phyloP scores from a whole-genome alignment of 2,329 filamentous ascomycete species.

The Zalaria sp. region DNA sequence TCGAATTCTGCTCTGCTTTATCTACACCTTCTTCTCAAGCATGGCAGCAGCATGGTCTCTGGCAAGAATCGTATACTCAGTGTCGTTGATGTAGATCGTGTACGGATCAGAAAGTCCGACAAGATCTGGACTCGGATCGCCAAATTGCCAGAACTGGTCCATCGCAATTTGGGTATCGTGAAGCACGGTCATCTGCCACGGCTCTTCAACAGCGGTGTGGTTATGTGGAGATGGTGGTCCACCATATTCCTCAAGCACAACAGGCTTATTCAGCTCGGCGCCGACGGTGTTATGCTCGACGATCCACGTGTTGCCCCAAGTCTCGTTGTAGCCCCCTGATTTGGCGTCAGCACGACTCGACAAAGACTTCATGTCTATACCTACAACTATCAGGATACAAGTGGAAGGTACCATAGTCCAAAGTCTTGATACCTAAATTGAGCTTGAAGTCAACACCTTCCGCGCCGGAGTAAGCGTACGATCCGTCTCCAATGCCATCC shows the following conservation, averaged over 20 bases:
- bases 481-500: conserved; percentile 17
- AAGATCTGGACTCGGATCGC: conserved; percentile 9
- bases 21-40: background rate
- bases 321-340: background rate
- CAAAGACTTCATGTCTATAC: background rate
- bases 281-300: conserved; percentile 9
- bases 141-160: conserved; percentile 14
- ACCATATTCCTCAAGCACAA: conserved; percentile 11
- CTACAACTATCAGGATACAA: conserved; percentile 8
- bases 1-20: too few relatives aligned
- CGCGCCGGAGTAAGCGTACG: conserved; percentile 10
- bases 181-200: conserved; percentile 10
- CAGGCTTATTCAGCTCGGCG: conserved; percentile 10
- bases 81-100: conserved; percentile 8
- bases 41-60: conserved; percentile 2
- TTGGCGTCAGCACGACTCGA: conserved; percentile 4
- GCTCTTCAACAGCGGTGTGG: conserved; percentile 6
- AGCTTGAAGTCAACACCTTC: conserved; percentile 10
- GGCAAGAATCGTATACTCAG: conserved; percentile 1
- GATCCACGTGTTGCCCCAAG: conserved; percentile 12
- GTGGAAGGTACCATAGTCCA: conserved; percentile 13
- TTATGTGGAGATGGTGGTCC: conserved; percentile 2
- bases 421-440: conserved; percentile 7
- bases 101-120: conserved; percentile 9
- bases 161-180: conserved; percentile 5